Base-by-base conservation (phyloP, 2,329 filamentous ascomycete species). In the Volutella citrinella region DNA sequence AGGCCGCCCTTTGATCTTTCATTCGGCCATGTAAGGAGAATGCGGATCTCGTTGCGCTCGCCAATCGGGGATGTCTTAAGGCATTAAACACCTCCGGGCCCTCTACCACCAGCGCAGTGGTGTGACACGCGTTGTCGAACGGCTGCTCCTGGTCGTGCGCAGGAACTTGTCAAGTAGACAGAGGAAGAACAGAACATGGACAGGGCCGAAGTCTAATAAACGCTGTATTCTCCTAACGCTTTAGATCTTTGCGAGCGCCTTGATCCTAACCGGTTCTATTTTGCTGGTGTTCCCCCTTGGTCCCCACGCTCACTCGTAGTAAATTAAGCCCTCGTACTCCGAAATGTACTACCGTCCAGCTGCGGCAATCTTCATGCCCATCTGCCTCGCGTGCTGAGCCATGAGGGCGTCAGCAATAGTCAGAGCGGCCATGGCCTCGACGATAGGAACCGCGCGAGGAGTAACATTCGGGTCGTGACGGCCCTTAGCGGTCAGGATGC, bases 401-500 rank as follows among this genome's bases (percentile, higher is more conserved):
- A 94, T 71, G 42, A 94, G 67, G 6, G 87, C 83, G 65, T 96
- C 90, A 66, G 94, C 88, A 34, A 95, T 70, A 5, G 88, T 84
- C 42, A 96, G 64, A 4, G 88, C 80, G 5, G 89, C 84, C 90
- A 96, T 96, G 25, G 82, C 79, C 71, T 96, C 90, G 7, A 91
- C 85, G 39, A 91, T 90, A 12, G 85, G 85, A 20, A 95, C 81
- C 8, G 89, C 89, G 21, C 89, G 74, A 6, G 87, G 87, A 29
- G 94, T 87, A 16, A 96, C 90, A 56, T 87, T 94, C 10, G 90
- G 90, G 59, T 96, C 90, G 62, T 96, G 90, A 41, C 91, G 74
- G 18, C 91, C 91, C 74, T 95, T 96, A 27, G 90, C 88, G 46
- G 89, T 87, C 27, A 96, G 70, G 5, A 85, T 68, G 30, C 91